phyloP scores from a whole-genome alignment of 208 protist species.

The Crithidia fasciculata region DNA sequence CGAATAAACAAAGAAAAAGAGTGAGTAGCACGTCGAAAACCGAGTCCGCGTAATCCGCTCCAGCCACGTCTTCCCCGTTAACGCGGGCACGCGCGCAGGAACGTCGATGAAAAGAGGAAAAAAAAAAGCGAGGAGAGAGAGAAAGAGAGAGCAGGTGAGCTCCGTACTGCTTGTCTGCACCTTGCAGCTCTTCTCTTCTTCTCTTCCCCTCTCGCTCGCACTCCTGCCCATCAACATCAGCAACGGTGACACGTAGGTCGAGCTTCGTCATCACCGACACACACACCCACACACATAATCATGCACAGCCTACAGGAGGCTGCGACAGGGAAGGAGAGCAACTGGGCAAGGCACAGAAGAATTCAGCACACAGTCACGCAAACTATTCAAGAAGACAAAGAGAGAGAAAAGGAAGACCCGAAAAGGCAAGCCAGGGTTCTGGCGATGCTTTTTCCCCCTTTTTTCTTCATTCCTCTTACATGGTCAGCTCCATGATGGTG shows the following conservation, averaged over 20 bases:
- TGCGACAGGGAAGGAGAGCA: too few species aligned
- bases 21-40: neutral
- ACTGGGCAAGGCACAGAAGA: too few species aligned
- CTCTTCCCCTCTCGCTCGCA: neutral
- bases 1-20: conserved; percentile 16
- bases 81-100: neutral
- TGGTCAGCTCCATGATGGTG: conserved; percentile 87
- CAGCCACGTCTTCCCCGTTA: neutral
- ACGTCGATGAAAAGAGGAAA: neutral
- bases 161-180: neutral
- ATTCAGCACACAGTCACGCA: too few species aligned
- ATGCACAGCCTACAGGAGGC: too few species aligned
- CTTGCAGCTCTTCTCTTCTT: neutral
- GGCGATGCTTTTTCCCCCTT: too few species aligned
- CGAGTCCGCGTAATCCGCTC: neutral
- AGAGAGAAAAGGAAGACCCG: too few species aligned
- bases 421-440: too few species aligned
- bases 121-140: neutral
- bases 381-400: too few species aligned
- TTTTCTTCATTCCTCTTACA: conserved; percentile 37
- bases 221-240: neutral
- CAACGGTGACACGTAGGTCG: neutral
- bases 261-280: too few species aligned
- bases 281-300: too few species aligned
- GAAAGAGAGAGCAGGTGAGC: neutral